Percentiles rank a stretch among this genome's conserved stretches.
Evolutionary conservation across 371 early-diverging fungal species (phyloP).

Genomic region (Syncephalastrum contaminatum): DNA sequence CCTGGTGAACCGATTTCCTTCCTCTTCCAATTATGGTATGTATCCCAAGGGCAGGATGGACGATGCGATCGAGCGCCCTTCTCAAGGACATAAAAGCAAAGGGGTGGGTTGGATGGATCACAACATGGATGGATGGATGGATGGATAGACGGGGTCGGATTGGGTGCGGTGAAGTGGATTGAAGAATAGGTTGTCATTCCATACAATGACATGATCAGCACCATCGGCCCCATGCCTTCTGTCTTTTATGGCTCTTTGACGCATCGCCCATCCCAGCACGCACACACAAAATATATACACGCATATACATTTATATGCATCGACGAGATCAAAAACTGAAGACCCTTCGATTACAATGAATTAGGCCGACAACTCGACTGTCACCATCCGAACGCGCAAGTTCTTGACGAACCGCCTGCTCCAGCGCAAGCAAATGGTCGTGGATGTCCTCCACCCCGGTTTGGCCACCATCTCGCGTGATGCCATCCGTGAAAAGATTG

Average conservation of each 20-base stretch:
- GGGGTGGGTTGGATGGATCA: neutral
- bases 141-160: conserved; percentile 4
- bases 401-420: conserved; percentile 98
- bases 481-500: conserved; percentile 93
- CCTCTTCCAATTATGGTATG: neutral
- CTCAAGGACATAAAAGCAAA: too few relatives aligned
- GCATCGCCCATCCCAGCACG: neutral
- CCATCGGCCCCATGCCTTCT: too few relatives aligned
- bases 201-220: neutral
- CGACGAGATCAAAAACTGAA: neutral
- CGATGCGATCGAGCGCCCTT: neutral
- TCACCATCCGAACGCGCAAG: conserved; percentile 96
- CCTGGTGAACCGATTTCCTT: neutral
- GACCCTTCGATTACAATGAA: neutral
- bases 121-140: conserved; percentile 10
- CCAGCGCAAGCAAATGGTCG: conserved; percentile 97
- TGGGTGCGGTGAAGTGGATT: too few relatives aligned
- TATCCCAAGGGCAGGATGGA: neutral
- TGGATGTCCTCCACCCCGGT: conserved; percentile 96
- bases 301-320: neutral
- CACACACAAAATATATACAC: conserved; percentile 2
- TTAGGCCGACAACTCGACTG: conserved; percentile 58
- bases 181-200: neutral
- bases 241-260: too few relatives aligned
- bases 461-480: conserved; percentile 91